Percentiles rank a stretch among this genome's conserved stretches.
These are phyloP conservation scores for Suhomyces bokatorum DNA, from an alignment of 1,139 yeast genomes.

Conservation along the genomic window DNA sequence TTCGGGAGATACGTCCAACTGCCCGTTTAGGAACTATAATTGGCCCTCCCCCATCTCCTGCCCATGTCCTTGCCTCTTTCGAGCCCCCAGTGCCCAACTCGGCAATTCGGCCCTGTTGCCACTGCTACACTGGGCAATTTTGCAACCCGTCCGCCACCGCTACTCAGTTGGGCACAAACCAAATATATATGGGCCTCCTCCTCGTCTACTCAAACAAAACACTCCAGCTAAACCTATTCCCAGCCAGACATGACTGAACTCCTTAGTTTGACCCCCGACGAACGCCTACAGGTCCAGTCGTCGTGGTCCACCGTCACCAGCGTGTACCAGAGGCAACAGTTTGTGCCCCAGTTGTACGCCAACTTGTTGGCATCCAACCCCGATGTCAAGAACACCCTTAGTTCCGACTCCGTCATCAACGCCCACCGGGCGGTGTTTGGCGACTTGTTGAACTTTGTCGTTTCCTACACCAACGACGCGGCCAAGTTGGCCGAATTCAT, in stretches of 20 bases:
- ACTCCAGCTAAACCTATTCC: conserved; percentile 1
- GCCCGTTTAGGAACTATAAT: conserved; percentile 18
- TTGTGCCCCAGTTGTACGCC: conserved; percentile 32
- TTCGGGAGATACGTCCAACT: conserved; percentile 14
- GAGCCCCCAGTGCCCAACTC: conserved; percentile 9
- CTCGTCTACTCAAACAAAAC: conserved; percentile 9
- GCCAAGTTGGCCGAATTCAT: conserved; percentile 37
- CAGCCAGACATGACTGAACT: conserved; percentile 9
- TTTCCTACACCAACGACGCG: conserved; percentile 34
- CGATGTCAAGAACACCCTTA: conserved; percentile 27
- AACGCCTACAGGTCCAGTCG: conserved; percentile 22
- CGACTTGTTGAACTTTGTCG: conserved; percentile 38
- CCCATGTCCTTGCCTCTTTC: conserved; percentile 1
- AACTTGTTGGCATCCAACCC: conserved; percentile 38
- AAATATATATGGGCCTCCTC: conserved; percentile 7
- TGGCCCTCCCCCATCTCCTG: background rate
- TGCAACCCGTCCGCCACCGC: background rate
- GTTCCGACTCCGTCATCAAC: conserved; percentile 25
- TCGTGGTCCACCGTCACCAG: conserved; percentile 36
- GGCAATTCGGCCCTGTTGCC: conserved; percentile 7
- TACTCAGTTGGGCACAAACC: background rate
- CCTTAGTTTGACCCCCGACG: conserved; percentile 12
- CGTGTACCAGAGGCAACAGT: conserved; percentile 32
- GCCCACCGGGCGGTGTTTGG: conserved; percentile 38
- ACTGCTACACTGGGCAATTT: conserved; percentile 12